Conservation (phyloP, 1,284 basidiomycete genomes). For the Heterobasidion irregulare region DNA sequence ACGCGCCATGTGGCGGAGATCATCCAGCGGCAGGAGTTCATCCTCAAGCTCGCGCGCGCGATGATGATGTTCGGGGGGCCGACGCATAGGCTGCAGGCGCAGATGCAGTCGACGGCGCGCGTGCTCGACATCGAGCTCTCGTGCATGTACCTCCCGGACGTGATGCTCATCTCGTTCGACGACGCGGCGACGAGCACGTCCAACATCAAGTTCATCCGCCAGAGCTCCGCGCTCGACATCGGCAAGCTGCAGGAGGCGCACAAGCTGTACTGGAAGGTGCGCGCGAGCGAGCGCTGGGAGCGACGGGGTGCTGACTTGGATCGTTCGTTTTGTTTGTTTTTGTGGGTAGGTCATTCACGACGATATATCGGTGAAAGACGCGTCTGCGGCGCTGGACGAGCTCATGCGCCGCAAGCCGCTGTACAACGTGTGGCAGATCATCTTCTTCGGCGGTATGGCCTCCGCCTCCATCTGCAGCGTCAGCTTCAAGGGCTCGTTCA, state of each 20-base stretch:
- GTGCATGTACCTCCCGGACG: constrained; percentile 82
- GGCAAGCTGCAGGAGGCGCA: constrained; percentile 76
- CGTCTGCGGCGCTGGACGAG: constrained; percentile 63
- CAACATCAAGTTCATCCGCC: constrained; percentile 80
- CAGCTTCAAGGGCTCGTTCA: constrained; percentile 69
- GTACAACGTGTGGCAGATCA: constrained; percentile 60
- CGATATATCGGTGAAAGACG: constrained; percentile 74
- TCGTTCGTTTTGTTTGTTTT: neutral
- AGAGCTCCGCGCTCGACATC: constrained; percentile 67
- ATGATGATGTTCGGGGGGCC: constrained; percentile 96
- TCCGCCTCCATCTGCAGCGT: constrained; percentile 73
- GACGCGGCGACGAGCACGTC: constrained; percentile 81
- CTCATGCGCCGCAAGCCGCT: constrained; percentile 65
- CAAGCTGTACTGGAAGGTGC: constrained; percentile 73
- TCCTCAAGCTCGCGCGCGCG: constrained; percentile 81
- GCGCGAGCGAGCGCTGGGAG: constrained; percentile 8
- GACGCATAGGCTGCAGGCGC: constrained; percentile 82
- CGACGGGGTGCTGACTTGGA: neutral
- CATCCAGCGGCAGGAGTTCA: constrained; percentile 82
- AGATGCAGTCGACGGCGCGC: constrained; percentile 79
- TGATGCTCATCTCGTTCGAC: constrained; percentile 79
- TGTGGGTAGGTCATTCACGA: constrained; percentile 72
- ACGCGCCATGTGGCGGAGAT: constrained; percentile 74
- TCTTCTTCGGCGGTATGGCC: constrained; percentile 78
- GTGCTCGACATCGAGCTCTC: constrained; percentile 82